Base-by-base conservation (phyloP, 2,329 filamentous ascomycete species). In the Aureobasidium sp. region DNA sequence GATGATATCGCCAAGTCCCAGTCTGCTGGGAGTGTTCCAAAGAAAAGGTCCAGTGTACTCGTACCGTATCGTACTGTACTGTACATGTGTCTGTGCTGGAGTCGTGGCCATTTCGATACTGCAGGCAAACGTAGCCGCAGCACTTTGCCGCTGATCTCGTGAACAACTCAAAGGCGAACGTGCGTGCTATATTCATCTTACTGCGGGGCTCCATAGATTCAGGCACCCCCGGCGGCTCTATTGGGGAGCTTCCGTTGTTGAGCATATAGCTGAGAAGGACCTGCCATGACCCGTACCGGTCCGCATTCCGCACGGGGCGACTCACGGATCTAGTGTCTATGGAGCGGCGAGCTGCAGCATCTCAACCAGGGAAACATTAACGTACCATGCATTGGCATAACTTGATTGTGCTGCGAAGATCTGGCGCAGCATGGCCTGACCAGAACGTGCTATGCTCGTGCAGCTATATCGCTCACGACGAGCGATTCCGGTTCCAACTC, bases 111-210 rank as follows among this genome's bases (percentile, higher is more conserved):
- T 19, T 42, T 12, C 42, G 45, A 42, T 31, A 33, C 31, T 49
- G 45, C 45, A 60, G 45, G 57, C 57, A 60, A 50, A 47, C 45
- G 45, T 37, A 33, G 45, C 57, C 57, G 57, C 57, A 50, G 44
- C 35, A 50, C n/a, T 60, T 42, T 45, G 35, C 54, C 57, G 57
- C 57, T 50, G 45, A 60, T 60, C 57, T 60, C 57, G 57, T 60
- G 57, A 60, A 45, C 57, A 60, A n/a, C 14, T 49, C 45, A 35
- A 49, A 35, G 44, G 3, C 22, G 33, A 49, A 50, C 57, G 57
- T 60, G 57, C 57, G 54, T 58, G 54, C 54, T 58, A 58, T 48
- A 58, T 39, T 15, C 54, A 60, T 50, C 57, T 60, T 22, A 50
- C 44, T 50, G 57, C 35, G 57, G 57, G 44, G 45, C 22, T 60